Base-by-base conservation (phyloP, 345 rosid species). In the Pelargonium nanum region DNA sequence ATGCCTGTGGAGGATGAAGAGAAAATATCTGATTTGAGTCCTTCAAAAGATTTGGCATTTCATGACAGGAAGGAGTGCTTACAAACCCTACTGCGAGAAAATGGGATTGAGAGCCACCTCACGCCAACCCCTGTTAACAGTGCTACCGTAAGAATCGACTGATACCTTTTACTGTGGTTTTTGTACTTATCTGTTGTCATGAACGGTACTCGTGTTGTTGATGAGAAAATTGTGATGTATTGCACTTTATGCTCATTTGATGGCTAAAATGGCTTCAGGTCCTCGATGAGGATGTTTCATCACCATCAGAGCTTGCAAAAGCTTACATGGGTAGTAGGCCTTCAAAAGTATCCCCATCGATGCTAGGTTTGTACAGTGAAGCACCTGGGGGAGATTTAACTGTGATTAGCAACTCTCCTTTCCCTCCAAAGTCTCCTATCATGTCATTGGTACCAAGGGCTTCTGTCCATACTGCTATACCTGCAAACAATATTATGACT, bases 271-370 rank as follows among this genome's bases (percentile, higher is more conserved):
- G 56, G 70, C 50, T 63, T 23, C 83, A 94, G 99, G 91, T 81
- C 56, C 68, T 75, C 58, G 85, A 77, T 40, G 90, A 84, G 75
- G 79, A 89, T 67, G 73, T 72, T 72, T 85, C 84, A 56, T 83
- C 95, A 53, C 97, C 99, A 62, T 85, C 89, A 53, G 93, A 88
- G 85, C 95, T 94, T 77, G 97, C 99, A 71, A 90, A 82, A 77
- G 92, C 88, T 64, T 93, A 83, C 85, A 93, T 90, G 97, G 89
- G 86, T 53, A 80, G 83, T 71, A 82, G 92, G 80, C 83, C 89
- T 56, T 82, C 90, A 50, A 86, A 82, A 73, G 80, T 81, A 59
- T 80, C 87, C 45, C 79, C 87, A 23, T 78, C 92, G 65, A 74
- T 56, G 68, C 70, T 77, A 48, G 78, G 77, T 26, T 66, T 73